A percentile compares a stretch with the other conserved stretches of the same genome.
These are phyloP conservation scores for Malus hybrid DNA, from an alignment of 331 rosid species.

Conservation along the genomic window DNA sequence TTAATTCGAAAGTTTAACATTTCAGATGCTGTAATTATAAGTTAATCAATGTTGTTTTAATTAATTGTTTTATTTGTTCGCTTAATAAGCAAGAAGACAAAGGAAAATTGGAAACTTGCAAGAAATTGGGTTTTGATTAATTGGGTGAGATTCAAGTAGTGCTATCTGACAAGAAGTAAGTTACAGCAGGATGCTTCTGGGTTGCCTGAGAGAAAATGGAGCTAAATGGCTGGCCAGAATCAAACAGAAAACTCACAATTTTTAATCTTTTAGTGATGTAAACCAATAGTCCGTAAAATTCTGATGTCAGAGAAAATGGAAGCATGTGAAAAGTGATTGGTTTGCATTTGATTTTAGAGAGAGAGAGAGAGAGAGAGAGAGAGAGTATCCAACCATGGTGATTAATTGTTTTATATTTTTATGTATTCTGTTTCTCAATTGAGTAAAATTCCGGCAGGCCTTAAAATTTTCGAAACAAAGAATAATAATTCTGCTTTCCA, in stretches of 20 bases:
- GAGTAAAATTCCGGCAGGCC: no score
- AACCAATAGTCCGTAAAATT: neutral
- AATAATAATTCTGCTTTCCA: neutral
- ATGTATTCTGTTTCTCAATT: no score
- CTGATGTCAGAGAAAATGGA: neutral
- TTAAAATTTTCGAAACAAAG: neutral
- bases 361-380: neutral
- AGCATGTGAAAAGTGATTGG: constrained; percentile 8
- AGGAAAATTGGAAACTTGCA: neutral
- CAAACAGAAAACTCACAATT: neutral
- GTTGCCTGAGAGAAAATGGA: neutral
- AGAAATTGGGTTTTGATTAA: neutral
- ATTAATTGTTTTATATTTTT: no score
- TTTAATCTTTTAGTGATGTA: neutral
- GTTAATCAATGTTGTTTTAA: neutral
- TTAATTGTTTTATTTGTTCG: neutral
- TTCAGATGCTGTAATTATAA: no score
- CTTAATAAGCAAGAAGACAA: constrained; percentile 7
- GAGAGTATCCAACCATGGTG: no score
- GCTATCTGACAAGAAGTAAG: neutral
- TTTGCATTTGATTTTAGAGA: neutral
- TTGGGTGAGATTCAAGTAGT: neutral
- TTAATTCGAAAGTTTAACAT: neutral
- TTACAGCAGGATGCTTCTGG: neutral
- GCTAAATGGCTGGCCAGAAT: neutral